Evolutionary conservation across 345 rosid species (phyloP).

Genomic region (Eucalyptus albens): DNA sequence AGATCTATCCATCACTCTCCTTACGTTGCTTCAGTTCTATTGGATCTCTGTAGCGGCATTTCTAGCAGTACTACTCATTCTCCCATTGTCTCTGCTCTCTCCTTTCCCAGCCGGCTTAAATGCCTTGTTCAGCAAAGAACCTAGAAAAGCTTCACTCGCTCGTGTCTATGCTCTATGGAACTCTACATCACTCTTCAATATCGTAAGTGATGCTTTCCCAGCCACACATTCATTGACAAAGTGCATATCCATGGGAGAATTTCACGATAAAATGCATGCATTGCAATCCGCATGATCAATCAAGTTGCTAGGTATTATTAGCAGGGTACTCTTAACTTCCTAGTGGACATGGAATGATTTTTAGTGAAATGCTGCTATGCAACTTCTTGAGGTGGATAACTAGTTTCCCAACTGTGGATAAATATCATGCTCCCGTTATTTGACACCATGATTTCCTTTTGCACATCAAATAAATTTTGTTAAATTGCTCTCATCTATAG

Average conservation of each 20-base stretch:
- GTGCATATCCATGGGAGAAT: neutral
- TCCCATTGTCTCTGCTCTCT: constrained; percentile 81
- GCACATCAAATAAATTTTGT: neutral
- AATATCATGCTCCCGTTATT: neutral
- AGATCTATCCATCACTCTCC: constrained; percentile 80
- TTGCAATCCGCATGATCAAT: neutral
- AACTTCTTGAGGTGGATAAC: neutral
- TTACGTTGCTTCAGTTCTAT: constrained; percentile 77
- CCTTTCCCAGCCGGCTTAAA: constrained; percentile 95
- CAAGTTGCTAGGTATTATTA: neutral
- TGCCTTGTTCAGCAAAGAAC: constrained; percentile 90
- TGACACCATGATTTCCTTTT: neutral
- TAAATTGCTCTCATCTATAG: neutral
- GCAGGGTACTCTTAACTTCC: neutral
- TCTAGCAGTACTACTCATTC: constrained; percentile 80
- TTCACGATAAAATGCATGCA: neutral
- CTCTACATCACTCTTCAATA: constrained; percentile 71
- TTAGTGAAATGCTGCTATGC: neutral
- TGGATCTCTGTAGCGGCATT: constrained; percentile 87
- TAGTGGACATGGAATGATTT: neutral
- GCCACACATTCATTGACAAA: neutral
- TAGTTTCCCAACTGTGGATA: neutral
- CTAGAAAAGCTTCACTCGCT: constrained; percentile 82
- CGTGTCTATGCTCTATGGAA: constrained; percentile 93
- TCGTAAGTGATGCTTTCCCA: constrained; percentile 40